Conservation (phyloP, 768 basidiomycete species). For the Xanthoconium purpureum region DNA sequence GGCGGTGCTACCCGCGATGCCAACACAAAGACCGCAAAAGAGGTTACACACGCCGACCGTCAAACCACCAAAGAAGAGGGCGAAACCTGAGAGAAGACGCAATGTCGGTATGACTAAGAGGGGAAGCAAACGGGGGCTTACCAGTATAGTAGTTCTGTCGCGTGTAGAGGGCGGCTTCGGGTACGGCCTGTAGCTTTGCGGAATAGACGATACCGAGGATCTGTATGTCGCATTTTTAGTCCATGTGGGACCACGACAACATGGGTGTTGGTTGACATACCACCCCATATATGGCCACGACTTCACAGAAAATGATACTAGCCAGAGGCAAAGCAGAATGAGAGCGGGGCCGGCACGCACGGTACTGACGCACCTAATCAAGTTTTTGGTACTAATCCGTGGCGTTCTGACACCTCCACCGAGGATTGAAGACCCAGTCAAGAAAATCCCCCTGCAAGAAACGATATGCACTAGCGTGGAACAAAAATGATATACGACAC, state of each 20-base stretch:
- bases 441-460: constrained; percentile 84
- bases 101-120: neutral
- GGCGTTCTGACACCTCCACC: constrained; percentile 94
- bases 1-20: constrained; percentile 92
- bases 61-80: constrained; percentile 95
- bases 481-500: constrained; percentile 24
- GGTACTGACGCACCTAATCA: constrained; percentile 71
- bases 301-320: constrained; percentile 99
- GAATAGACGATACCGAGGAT: constrained; percentile 98
- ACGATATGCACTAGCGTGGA: neutral
- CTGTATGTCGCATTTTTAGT: constrained; percentile 33
- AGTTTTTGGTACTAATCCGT: constrained; percentile 93
- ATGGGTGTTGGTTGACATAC: constrained; percentile 43
- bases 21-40: constrained; percentile 91
- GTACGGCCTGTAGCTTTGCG: constrained; percentile 63
- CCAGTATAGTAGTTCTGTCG: constrained; percentile 91
- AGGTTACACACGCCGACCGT: constrained; percentile 94
- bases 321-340: neutral
- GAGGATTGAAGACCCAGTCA: constrained; percentile 94
- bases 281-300: constrained; percentile 97
- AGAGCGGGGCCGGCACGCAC: neutral
- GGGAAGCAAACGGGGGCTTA: constrained; percentile 20
- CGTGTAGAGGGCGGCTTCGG: constrained; percentile 73
- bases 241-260: neutral
- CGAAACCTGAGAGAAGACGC: constrained; percentile 54